phyloP scores from a whole-genome alignment of 495 filamentous ascomycete species.

The Penicillium longicatenatum region DNA sequence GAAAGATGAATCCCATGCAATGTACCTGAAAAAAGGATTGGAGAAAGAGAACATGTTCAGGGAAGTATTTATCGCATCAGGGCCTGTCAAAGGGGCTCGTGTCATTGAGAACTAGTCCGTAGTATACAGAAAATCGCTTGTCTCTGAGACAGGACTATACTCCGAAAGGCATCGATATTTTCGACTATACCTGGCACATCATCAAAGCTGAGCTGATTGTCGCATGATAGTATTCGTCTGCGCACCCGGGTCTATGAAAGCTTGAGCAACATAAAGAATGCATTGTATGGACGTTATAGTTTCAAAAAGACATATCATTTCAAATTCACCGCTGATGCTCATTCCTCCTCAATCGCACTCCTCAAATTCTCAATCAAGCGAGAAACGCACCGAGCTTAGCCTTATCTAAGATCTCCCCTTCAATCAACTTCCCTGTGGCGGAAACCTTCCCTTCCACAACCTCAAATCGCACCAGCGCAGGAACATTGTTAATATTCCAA shows the following conservation, averaged over 20 bases:
- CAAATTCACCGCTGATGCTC: not conserved
- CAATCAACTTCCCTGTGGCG: conserved; percentile 30
- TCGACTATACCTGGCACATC: not conserved
- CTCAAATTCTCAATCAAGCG: conserved; percentile 5
- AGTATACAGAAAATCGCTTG: no score
- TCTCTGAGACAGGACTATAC: no score
- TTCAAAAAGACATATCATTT: no score
- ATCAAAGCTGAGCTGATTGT: not conserved
- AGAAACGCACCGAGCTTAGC: conserved; percentile 20
- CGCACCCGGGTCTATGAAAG: not conserved
- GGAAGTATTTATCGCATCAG: not conserved
- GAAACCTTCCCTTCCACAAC: conserved; percentile 26
- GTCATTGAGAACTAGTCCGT: not conserved
- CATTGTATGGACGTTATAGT: not conserved
- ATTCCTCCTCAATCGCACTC: not conserved
- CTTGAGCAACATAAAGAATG: not conserved
- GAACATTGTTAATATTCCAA: conserved; percentile 30
- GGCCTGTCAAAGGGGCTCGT: conserved; percentile 8
- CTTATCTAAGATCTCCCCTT: conserved; percentile 33
- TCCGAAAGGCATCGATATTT: no score
- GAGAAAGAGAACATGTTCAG: conserved; percentile 4
- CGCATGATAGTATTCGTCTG: not conserved
- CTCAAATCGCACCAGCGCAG: conserved; percentile 33
- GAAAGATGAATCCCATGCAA: conserved; percentile 7
- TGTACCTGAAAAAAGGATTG: not conserved